These are phyloP conservation scores for Trichoderma sp. DNA, from an alignment of 2,329 filamentous ascomycete species.

Conservation along the genomic window DNA sequence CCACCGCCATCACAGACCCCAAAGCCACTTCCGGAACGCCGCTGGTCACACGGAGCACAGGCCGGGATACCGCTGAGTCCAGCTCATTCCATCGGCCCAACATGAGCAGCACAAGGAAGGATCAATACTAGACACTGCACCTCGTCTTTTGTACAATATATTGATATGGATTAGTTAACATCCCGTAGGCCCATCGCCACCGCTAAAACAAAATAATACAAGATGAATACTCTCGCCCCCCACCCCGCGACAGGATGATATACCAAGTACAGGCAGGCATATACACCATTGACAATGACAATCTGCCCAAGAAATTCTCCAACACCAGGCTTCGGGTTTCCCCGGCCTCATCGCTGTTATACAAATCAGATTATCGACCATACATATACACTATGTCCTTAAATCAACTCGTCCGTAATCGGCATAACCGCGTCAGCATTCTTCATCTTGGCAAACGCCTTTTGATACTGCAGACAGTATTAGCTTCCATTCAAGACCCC, in stretches of 20 bases:
- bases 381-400: background rate
- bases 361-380: background rate
- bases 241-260: background rate
- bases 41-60: background rate
- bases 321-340: background rate
- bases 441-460: slow-evolving; percentile 33
- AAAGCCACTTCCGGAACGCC: background rate
- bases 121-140: background rate
- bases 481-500: background rate
- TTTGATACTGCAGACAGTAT: slow-evolving; percentile 31
- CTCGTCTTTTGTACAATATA: background rate
- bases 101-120: background rate
- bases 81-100: background rate
- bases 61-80: background rate
- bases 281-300: slow-evolving; percentile 1
- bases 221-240: background rate
- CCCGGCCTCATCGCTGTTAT: background rate
- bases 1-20: background rate
- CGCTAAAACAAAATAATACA: background rate
- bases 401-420: slow-evolving; percentile 34
- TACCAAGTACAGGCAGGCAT: background rate
- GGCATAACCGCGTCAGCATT: slow-evolving; percentile 21
- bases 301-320: background rate
- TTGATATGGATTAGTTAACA: background rate
- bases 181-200: background rate